Evolutionary conservation across 1,284 basidiomycete species (phyloP).

Genomic region (Trametes versicolor): DNA sequence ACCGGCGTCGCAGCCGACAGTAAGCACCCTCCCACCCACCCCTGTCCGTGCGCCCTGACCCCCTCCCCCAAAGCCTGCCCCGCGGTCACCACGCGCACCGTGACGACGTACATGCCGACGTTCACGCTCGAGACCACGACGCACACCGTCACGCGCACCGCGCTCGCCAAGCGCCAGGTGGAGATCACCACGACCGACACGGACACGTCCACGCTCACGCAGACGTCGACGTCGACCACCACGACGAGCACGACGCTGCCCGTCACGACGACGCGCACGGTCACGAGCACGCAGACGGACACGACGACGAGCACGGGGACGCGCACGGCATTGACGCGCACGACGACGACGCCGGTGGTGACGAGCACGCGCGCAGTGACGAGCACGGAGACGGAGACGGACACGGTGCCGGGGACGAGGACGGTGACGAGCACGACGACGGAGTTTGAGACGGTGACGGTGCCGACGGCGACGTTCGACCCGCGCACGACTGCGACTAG

Average conservation of each 20-base stretch:
- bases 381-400: constrained; percentile 8
- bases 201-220: not conserved
- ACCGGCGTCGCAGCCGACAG: not conserved
- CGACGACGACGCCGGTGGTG: not conserved
- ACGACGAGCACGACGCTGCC: not conserved
- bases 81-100: not conserved
- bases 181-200: constrained; percentile 9
- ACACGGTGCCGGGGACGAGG: constrained; percentile 6
- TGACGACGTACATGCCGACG: not conserved
- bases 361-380: constrained; percentile 14
- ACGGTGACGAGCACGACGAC: constrained; percentile 13
- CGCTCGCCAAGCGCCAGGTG: not conserved
- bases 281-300: not conserved
- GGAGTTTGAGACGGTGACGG: constrained; percentile 7
- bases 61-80: not conserved
- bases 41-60: not conserved
- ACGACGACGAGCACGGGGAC: constrained; percentile 8
- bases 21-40: not conserved
- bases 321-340: not conserved
- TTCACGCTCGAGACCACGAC: constrained; percentile 1
- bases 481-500: constrained; percentile 18
- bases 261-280: constrained; percentile 3
- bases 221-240: not conserved
- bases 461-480: constrained; percentile 14
- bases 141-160: constrained; percentile 1